Conservation (phyloP, 2,329 filamentous ascomycete genomes). For the Scleromitrula shiraiana region DNA sequence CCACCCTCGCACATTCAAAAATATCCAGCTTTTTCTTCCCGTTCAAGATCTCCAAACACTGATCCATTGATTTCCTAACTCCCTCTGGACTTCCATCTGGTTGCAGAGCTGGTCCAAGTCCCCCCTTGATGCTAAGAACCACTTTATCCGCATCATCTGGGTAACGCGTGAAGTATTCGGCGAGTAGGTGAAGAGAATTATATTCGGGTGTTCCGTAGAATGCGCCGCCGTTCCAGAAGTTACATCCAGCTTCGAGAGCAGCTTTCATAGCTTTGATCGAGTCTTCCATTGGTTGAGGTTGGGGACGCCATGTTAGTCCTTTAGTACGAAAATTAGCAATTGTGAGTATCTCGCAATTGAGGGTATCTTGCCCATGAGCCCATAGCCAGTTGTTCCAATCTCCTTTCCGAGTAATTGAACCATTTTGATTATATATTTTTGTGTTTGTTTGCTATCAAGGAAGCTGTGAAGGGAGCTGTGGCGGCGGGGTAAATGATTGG, state of each 20-base stretch:
- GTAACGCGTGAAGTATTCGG: conserved; percentile 54
- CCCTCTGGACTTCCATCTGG: conserved; percentile 46
- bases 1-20: conserved; percentile 42
- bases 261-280: conserved; percentile 48
- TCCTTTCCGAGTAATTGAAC: conserved; percentile 23
- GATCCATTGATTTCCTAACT: conserved; percentile 50
- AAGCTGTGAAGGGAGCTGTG: not conserved
- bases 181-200: conserved; percentile 52
- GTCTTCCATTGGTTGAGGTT: conserved; percentile 36
- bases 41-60: conserved; percentile 41
- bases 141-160: conserved; percentile 56
- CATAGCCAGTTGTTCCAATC: conserved; percentile 24
- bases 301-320: conserved; percentile 30
- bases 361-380: conserved; percentile 17
- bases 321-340: not conserved
- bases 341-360: not conserved
- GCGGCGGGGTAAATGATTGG: not conserved
- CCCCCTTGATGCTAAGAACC: conserved; percentile 56
- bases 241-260: conserved; percentile 38
- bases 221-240: conserved; percentile 55
- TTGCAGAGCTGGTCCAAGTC: conserved; percentile 28
- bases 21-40: conserved; percentile 46
- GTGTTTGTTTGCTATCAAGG: not conserved
- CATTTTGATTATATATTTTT: conserved; percentile 14
- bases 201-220: conserved; percentile 54